Percentiles rank a stretch among this genome's conserved stretches.
These are phyloP conservation scores for Dunaliella primolecta DNA, from an alignment of 139 green algal species.

Conservation along the genomic window DNA sequence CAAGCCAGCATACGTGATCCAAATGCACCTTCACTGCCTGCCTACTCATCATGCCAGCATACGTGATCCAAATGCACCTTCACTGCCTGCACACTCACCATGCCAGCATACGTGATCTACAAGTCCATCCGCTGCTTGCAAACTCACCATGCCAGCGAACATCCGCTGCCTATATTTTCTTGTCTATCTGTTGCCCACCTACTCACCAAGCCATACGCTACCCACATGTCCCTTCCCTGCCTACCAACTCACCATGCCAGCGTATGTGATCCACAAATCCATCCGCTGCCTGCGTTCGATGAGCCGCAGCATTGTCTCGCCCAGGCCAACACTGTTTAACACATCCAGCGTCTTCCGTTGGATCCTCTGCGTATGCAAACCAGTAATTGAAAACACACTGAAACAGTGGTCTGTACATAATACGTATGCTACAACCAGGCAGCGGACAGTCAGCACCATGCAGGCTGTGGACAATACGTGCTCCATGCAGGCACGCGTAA, in stretches of 20 bases:
- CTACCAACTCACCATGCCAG: constrained; percentile 72
- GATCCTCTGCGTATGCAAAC: constrained; percentile 42
- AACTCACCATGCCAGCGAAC: neutral
- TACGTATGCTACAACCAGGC: too few relatives aligned
- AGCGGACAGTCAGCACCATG: too few relatives aligned
- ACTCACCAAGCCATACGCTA: neutral
- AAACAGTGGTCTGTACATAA: too few relatives aligned
- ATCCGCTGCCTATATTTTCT: too few relatives aligned
- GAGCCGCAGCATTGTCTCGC: constrained; percentile 72
- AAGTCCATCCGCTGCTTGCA: neutral
- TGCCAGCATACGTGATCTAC: neutral
- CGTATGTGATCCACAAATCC: constrained; percentile 79
- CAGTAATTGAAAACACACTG: neutral
- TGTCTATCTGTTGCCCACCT: neutral
- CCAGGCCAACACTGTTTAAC: constrained; percentile 80
- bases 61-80: neutral
- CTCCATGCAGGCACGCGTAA: too few relatives aligned
- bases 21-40: neutral
- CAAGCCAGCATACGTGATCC: neutral
- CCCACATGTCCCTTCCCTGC: neutral
- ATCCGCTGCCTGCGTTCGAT: constrained; percentile 74
- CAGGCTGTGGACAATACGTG: too few relatives aligned
- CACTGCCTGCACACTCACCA: neutral
- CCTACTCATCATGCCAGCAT: constrained; percentile 71
- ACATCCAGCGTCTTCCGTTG: constrained; percentile 83